These are phyloP conservation scores for Microdochium nivale DNA, from an alignment of 2,329 filamentous ascomycete genomes.

Conservation along the genomic window DNA sequence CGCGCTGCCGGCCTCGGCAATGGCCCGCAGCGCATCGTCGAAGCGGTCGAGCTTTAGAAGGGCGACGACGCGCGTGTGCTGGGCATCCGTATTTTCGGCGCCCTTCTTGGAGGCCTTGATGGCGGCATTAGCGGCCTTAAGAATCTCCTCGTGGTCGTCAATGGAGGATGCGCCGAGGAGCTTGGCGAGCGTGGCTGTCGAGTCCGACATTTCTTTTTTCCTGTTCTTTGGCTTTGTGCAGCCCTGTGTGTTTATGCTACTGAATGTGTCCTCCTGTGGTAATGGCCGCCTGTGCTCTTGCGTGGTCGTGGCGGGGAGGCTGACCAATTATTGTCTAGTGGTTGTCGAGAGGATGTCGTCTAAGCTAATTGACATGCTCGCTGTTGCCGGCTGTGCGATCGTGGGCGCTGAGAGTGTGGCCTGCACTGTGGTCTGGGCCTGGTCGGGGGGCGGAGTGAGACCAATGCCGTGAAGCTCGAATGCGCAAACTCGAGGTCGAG, in stretches of 20 bases:
- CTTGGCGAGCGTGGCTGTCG: conserved; percentile 41
- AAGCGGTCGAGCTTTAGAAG: conserved; percentile 77
- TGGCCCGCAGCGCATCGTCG: conserved; percentile 62
- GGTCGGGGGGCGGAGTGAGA: not conserved
- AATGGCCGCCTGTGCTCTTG: too few species aligned
- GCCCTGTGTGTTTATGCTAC: not conserved
- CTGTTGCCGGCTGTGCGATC: not conserved
- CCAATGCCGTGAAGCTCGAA: not conserved
- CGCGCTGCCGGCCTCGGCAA: conserved; percentile 53
- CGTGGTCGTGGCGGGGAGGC: not conserved
- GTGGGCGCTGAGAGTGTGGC: not conserved
- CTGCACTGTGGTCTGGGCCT: not conserved
- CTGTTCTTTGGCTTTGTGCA: not conserved
- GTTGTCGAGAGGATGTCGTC: not conserved
- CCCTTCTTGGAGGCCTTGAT: conserved; percentile 55
- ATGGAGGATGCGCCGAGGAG: conserved; percentile 47
- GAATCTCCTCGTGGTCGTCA: conserved; percentile 65
- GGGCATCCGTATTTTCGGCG: conserved; percentile 46
- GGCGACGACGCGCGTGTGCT: conserved; percentile 64
- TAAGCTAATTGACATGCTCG: not conserved
- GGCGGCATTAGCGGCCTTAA: conserved; percentile 54
- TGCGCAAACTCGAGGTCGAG: not conserved
- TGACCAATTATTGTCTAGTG: not conserved
- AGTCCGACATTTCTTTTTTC: conserved; percentile 26
- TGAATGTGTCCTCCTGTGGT: too few species aligned